These are phyloP conservation scores for Diversispora eburnea DNA, from an alignment of 192 early-diverging fungal species.

Conservation along the genomic window DNA sequence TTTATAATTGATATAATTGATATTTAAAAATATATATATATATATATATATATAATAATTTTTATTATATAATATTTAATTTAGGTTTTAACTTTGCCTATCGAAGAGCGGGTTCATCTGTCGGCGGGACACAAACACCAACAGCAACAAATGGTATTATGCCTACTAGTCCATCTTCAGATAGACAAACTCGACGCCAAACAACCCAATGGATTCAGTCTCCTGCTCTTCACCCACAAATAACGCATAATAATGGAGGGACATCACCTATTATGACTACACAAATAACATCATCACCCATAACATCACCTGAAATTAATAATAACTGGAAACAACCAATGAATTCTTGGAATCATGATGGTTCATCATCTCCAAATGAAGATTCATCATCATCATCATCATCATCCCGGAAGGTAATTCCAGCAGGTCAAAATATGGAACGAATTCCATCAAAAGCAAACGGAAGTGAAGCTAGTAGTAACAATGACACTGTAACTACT, in stretches of 20 bases:
- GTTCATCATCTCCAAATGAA: conserved; percentile 11
- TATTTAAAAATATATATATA: not conserved
- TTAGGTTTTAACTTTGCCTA: conserved; percentile 57
- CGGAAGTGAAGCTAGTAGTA: not conserved
- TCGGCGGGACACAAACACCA: not conserved
- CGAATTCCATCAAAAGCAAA: not conserved
- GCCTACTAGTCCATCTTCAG: not conserved
- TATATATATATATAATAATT: not conserved
- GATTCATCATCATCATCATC: not conserved
- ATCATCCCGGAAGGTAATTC: not conserved
- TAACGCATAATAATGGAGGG: not conserved
- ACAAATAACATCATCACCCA: conserved; percentile 16
- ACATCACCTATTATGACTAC: conserved; percentile 1
- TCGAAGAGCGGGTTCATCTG: conserved; percentile 33
- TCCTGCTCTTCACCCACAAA: conserved; percentile 6
- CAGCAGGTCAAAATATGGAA: not conserved
- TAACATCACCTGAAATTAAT: not conserved
- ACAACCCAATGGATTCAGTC: conserved; percentile 7
- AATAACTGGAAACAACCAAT: conserved; percentile 2
- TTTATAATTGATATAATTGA: not conserved
- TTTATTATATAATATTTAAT: not conserved
- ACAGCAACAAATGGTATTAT: not conserved
- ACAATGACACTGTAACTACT: not conserved
- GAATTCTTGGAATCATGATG: not conserved
- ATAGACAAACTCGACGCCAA: not conserved